Evolutionary conservation across 768 basidiomycete species (phyloP), one percentile per base, ranked within the genome.

Genomic region (Boletellus emodensis): DNA sequence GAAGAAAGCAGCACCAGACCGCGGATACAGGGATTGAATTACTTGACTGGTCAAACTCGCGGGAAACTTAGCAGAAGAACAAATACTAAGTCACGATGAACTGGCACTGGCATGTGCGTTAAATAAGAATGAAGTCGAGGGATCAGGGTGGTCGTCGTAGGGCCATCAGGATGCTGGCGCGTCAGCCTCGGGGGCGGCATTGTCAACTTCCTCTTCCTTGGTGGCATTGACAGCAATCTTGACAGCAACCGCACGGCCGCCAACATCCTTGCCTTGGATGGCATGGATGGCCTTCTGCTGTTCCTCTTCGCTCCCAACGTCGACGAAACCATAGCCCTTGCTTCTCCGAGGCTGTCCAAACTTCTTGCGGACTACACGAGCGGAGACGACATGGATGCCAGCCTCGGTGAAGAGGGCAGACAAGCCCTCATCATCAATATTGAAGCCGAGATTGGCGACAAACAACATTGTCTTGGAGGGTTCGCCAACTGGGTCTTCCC

Each of bases 301-400:
- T 71, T 94, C 84, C 60, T 83, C 88, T 70, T 93, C 86, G 59
- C 75, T 75, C 54, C 88, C 91, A 55, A 96, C 91, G 61, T 98
- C 94, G 65, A 99, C 95, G 64, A 99, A 99, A 46, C 93, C 95
- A 70, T 94, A 98, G 49, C 95, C 95, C 73, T 95, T 95, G 79
- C 88, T 91, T 71, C 83, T 88, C 68, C 87, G 81, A 63, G 87
- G 86, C 38, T 82, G 80, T 4, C 90, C 91, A 79, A 82, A 91
- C 61, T 85, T 83, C 64, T 85, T 80, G 66, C 85, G 84, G 61
- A 97, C 91, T 56, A 99, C 88, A 58, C 90, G 90, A 54, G 94
- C 94, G 59, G 87, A 87, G 64, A 79, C 75, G 58, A 95, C 89
- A 37, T 71, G 74, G 73, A 96, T 84, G 56, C 82, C 90, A 20